Percentiles rank a stretch among this genome's conserved stretches.
Conservation (phyloP, 495 filamentous ascomycete species). For the Aspergillus affinis region DNA sequence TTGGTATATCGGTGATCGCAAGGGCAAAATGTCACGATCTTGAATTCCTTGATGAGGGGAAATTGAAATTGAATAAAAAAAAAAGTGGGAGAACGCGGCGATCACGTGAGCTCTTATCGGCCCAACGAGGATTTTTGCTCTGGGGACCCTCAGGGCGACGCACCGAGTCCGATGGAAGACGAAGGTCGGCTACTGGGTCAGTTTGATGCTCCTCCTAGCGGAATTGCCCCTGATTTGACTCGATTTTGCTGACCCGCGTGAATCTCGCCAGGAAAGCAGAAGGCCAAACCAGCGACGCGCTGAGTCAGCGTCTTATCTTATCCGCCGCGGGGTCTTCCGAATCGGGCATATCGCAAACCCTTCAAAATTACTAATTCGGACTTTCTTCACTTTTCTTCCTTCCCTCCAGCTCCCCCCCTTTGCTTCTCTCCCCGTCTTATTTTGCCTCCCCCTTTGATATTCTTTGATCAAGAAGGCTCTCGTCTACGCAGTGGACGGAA, state of each 20-base stretch:
- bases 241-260: neutral
- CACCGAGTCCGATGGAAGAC: neutral
- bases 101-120: slow-evolving; percentile 41
- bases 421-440: neutral
- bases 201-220: too few species aligned
- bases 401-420: neutral
- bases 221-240: slow-evolving; percentile 5
- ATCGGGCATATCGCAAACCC: slow-evolving; percentile 15
- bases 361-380: slow-evolving; percentile 11
- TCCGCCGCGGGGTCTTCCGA: slow-evolving; percentile 21
- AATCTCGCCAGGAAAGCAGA: too few species aligned
- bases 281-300: slow-evolving; percentile 12
- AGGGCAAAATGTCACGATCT: neutral
- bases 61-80: slow-evolving; percentile 24
- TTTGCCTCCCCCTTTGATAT: slow-evolving; percentile 4
- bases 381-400: slow-evolving; percentile 9
- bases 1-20: neutral
- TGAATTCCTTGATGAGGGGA: slow-evolving; percentile 10
- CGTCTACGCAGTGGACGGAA: slow-evolving; percentile 16
- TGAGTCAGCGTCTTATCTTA: slow-evolving; percentile 34
- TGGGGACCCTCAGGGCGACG: neutral
- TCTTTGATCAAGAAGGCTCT: slow-evolving; percentile 21
- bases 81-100: slow-evolving; percentile 36
- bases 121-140: slow-evolving; percentile 14
- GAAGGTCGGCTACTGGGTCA: too few species aligned